A percentile compares a stretch with the other conserved stretches of the same genome.
Evolutionary conservation across 1,139 yeast genomes (phyloP).

Genomic region (Suhomyces coccinellae): DNA sequence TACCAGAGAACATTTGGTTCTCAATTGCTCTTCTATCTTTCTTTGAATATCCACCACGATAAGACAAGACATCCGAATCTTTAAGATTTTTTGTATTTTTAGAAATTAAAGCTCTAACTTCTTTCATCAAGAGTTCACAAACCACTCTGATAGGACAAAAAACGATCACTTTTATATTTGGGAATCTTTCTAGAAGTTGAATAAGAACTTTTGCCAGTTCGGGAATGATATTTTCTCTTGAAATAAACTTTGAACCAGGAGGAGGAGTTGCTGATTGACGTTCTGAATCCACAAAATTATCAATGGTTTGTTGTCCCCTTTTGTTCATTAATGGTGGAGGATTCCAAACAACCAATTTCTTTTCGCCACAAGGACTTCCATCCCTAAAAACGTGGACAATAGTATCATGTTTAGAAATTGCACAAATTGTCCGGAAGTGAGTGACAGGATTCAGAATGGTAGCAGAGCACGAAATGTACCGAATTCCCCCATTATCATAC

Average conservation of each 20-base stretch:
- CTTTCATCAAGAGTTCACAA: conserved; percentile 86
- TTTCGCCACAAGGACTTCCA: conserved; percentile 86
- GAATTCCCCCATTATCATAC: conserved; percentile 28
- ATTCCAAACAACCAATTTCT: conserved; percentile 77
- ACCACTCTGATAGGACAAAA: conserved; percentile 85
- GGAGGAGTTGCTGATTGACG: background rate
- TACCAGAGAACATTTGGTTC: conserved; percentile 84
- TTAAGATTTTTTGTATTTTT: conserved; percentile 37
- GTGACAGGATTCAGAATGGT: conserved; percentile 72
- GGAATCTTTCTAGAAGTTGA: conserved; percentile 58
- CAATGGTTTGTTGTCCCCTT: conserved; percentile 34
- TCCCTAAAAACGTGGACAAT: conserved; percentile 64
- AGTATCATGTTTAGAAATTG: conserved; percentile 45
- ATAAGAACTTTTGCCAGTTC: conserved; percentile 77
- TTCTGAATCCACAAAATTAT: background rate
- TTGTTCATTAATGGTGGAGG: conserved; percentile 68
- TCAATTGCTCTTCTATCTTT: conserved; percentile 85
- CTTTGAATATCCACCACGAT: conserved; percentile 92
- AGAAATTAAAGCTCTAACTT: conserved; percentile 51
- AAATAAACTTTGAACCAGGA: conserved; percentile 25
- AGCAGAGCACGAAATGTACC: conserved; percentile 89
- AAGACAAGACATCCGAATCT: conserved; percentile 73
- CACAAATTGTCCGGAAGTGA: conserved; percentile 75
- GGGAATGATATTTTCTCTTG: conserved; percentile 66
- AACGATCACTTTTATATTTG: conserved; percentile 65